These are phyloP conservation scores for Bretschneidera sinensis DNA, from an alignment of 345 rosid genomes.

Conservation along the genomic window DNA sequence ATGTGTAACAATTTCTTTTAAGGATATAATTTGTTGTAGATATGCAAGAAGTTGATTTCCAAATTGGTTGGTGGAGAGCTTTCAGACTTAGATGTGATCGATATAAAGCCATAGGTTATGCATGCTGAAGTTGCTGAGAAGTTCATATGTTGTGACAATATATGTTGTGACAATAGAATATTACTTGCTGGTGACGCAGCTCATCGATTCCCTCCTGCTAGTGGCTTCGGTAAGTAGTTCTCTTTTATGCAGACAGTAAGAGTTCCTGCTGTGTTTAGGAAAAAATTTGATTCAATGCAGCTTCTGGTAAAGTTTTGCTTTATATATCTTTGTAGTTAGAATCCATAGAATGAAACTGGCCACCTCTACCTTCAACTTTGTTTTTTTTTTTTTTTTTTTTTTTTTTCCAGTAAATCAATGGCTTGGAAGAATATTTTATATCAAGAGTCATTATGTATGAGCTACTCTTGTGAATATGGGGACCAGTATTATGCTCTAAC, in stretches of 20 bases:
- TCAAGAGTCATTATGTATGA: too few species aligned
- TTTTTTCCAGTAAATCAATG: too few species aligned
- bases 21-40: slow-evolving; percentile 53
- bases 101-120: slow-evolving; percentile 95
- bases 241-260: background rate
- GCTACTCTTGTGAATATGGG: too few species aligned
- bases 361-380: too few species aligned
- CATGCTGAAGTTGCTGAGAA: slow-evolving; percentile 96
- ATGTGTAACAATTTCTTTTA: slow-evolving; percentile 27
- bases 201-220: slow-evolving; percentile 94
- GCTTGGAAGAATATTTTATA: too few species aligned
- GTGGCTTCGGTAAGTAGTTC: slow-evolving; percentile 84
- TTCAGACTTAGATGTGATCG: slow-evolving; percentile 67
- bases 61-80: slow-evolving; percentile 85
- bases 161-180: slow-evolving; percentile 57
- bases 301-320: background rate
- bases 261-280: background rate
- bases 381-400: too few species aligned
- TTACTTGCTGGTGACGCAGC: slow-evolving; percentile 95
- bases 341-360: too few species aligned
- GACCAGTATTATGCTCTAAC: too few species aligned
- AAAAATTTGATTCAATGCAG: background rate
- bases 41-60: slow-evolving; percentile 73
- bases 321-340: too few species aligned
- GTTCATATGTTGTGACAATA: slow-evolving; percentile 43